Percentiles rank a stretch among this genome's conserved stretches.
phyloP scores from a whole-genome alignment of 306 rosid genomes.

The Citrullus colocynthis region DNA sequence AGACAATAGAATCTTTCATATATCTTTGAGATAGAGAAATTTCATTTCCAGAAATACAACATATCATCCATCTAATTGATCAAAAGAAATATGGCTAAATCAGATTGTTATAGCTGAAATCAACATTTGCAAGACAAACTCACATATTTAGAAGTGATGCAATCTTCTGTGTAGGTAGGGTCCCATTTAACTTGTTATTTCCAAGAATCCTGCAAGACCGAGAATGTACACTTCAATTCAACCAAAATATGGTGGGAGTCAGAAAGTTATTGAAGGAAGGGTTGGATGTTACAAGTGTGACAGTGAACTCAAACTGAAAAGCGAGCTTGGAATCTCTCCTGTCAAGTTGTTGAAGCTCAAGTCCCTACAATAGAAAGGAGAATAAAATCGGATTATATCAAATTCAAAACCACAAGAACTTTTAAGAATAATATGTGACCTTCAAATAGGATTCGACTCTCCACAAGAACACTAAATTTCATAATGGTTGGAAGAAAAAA shows the following conservation, averaged over 20 bases:
- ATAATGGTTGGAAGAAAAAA: background rate
- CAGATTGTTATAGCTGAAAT: background rate
- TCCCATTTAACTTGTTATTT: slow-evolving; percentile 50
- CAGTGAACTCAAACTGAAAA: slow-evolving; percentile 56
- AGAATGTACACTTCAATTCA: slow-evolving; percentile 1
- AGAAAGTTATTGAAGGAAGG: background rate
- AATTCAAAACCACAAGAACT: background rate
- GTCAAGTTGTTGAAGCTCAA: slow-evolving; percentile 75
- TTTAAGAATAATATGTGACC: background rate
- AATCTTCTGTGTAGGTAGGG: slow-evolving; percentile 39
- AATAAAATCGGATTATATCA: background rate
- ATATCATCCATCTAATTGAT: background rate
- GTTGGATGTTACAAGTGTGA: slow-evolving; percentile 38
- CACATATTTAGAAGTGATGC: slow-evolving; percentile 41
- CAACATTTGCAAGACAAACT: slow-evolving; percentile 15
- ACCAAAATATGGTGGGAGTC: slow-evolving; percentile 2
- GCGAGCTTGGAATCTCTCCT: slow-evolving; percentile 41
- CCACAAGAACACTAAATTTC: background rate
- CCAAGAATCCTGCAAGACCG: slow-evolving; percentile 54
- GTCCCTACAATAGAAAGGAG: slow-evolving; percentile 38
- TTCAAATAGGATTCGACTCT: background rate
- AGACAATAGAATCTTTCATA: background rate
- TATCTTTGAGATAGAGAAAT: background rate
- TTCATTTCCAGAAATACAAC: background rate
- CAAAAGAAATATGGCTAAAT: background rate